Percentiles rank a stretch among this genome's conserved stretches.
phyloP scores from a whole-genome alignment of 768 basidiomycete genomes.

The Boletus sp. region DNA sequence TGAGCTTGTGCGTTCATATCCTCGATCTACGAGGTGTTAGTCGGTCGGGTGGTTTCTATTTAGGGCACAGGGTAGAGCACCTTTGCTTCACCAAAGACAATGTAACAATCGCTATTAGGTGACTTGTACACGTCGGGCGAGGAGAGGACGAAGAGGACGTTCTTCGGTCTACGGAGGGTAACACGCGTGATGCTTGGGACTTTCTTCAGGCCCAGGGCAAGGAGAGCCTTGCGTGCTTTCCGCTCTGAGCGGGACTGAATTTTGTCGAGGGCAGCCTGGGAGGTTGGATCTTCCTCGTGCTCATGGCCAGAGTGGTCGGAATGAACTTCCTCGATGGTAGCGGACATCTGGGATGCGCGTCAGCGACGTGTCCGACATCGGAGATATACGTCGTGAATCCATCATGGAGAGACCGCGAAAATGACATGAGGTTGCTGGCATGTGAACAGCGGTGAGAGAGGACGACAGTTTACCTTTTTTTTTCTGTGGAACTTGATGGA shows the following conservation, averaged over 20 bases:
- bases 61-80: slow-evolving; percentile 34
- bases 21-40: slow-evolving; percentile 55
- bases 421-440: not conserved
- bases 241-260: slow-evolving; percentile 93
- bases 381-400: slow-evolving; percentile 26
- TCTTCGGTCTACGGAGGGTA: slow-evolving; percentile 91
- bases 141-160: slow-evolving; percentile 91
- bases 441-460: not conserved
- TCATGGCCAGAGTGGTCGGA: slow-evolving; percentile 80
- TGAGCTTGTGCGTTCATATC: slow-evolving; percentile 83
- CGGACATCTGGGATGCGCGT: slow-evolving; percentile 55
- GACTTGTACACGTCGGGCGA: slow-evolving; percentile 98
- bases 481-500: slow-evolving; percentile 9
- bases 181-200: slow-evolving; percentile 93
- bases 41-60: not conserved
- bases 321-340: slow-evolving; percentile 71
- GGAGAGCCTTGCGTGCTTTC: slow-evolving; percentile 91
- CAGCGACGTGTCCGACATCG: slow-evolving; percentile 32
- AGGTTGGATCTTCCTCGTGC: slow-evolving; percentile 79
- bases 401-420: slow-evolving; percentile 9
- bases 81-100: slow-evolving; percentile 98
- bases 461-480: slow-evolving; percentile 18
- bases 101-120: slow-evolving; percentile 95
- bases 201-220: slow-evolving; percentile 88
- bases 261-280: slow-evolving; percentile 83